Evolutionary conservation across 2,329 filamentous ascomycete species (phyloP).

Genomic region (Colletotrichum sp.): DNA sequence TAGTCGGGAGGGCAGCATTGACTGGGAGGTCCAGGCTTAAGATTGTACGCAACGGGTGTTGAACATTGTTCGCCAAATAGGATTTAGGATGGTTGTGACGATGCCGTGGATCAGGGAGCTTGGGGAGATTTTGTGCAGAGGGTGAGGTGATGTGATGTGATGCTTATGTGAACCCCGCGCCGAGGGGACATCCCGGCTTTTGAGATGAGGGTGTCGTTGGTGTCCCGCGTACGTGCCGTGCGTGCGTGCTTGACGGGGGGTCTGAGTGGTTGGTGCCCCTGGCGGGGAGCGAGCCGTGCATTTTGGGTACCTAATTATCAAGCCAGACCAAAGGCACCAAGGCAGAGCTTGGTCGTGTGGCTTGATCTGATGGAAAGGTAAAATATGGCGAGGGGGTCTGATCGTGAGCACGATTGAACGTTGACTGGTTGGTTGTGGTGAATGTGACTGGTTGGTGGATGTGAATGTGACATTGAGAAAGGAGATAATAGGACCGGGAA

Average conservation of each 20-base stretch:
- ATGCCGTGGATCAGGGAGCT: neutral
- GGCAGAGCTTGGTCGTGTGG: neutral
- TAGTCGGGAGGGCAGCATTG: no score
- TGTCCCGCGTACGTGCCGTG: neutral
- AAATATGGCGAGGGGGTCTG: neutral
- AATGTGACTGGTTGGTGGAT: neutral
- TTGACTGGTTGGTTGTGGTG: no score
- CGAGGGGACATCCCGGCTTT: neutral
- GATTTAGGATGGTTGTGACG: no score
- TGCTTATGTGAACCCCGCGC: neutral
- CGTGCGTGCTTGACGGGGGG: neutral
- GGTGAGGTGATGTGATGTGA: neutral
- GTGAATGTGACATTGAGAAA: neutral
- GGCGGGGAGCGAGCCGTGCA: neutral
- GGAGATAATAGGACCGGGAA: neutral
- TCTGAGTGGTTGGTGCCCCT: neutral
- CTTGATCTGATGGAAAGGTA: neutral
- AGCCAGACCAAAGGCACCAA: no score
- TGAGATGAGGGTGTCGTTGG: neutral
- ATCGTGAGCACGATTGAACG: neutral
- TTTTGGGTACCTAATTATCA: no score
- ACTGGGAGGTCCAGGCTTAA: no score
- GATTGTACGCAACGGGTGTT: no score
- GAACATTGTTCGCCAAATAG: no score
- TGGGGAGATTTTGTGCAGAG: neutral